These are phyloP conservation scores for Myxozyma geophila DNA, from an alignment of 805 yeast species.

Conservation along the genomic window DNA sequence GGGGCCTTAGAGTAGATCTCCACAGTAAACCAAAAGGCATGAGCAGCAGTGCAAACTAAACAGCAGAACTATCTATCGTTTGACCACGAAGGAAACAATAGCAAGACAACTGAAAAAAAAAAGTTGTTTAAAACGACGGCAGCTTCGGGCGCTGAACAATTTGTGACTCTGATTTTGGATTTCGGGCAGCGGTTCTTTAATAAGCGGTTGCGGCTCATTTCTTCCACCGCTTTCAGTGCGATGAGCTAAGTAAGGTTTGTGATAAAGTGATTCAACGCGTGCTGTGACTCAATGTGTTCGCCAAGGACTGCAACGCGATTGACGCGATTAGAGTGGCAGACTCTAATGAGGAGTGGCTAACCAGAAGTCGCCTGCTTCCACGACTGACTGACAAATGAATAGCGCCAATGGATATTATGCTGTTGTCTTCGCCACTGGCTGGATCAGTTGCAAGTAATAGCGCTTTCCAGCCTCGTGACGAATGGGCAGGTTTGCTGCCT, in stretches of 20 bases:
- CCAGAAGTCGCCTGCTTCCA: no score
- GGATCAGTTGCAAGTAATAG: neutral
- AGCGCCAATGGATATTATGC: no score
- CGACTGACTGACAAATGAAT: no score
- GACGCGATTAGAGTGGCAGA: no score
- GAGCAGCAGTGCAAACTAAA: neutral
- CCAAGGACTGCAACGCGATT: no score
- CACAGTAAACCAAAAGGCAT: neutral
- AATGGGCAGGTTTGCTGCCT: no score
- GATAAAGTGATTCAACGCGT: neutral
- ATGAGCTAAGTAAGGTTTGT: neutral
- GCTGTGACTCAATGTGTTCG: neutral
- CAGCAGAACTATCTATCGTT: neutral
- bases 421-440: no score
- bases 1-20: constrained; percentile 1
- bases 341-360: neutral
- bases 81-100: neutral
- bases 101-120: neutral
- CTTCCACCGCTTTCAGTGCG: neutral
- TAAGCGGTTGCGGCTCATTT: neutral
- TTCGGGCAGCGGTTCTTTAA: neutral
- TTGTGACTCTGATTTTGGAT: neutral
- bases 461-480: neutral
- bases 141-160: neutral
- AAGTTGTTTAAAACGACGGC: neutral